Percentiles rank a stretch among this genome's conserved stretches.
Evolutionary conservation across 179 eudicot genomes (phyloP).

Genomic region (Patellifolia procumbens): DNA sequence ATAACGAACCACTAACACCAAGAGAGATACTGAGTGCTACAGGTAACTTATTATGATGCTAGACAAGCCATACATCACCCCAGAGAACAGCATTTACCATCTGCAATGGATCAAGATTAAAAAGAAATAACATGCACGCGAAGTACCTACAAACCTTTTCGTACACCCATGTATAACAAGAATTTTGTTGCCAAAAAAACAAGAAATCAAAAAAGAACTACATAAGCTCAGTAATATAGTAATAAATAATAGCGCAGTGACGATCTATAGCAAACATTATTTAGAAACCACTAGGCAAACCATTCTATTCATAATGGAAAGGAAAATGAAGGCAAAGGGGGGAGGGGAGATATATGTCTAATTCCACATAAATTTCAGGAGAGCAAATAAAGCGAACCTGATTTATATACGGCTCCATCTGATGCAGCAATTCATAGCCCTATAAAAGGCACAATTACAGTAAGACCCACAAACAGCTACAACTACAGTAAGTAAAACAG

Average conservation of each 20-base stretch:
- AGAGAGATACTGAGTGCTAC: background rate
- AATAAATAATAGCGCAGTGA: too few relatives aligned
- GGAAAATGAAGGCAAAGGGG: background rate
- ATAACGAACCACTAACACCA: conserved; percentile 1
- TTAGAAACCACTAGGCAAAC: too few relatives aligned
- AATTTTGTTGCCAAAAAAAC: too few relatives aligned
- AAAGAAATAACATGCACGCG: background rate
- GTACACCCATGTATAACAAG: background rate
- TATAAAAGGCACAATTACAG: conserved; percentile 26
- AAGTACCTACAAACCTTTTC: too few relatives aligned
- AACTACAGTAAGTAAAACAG: conserved; percentile 9
- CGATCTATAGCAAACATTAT: too few relatives aligned
- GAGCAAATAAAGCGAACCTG: conserved; percentile 53
- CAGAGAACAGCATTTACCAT: background rate
- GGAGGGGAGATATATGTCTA: background rate
- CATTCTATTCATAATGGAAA: too few relatives aligned
- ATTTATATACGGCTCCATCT: conserved; percentile 98
- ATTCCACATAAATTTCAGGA: background rate
- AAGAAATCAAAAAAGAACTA: too few relatives aligned
- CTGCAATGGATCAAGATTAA: background rate
- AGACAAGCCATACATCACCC: background rate
- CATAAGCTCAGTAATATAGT: background rate
- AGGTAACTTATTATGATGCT: background rate
- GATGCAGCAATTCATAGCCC: conserved; percentile 99
- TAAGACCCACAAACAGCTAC: conserved; percentile 16